A percentile compares a stretch with the other conserved stretches of the same genome.
Conservation (phyloP, 2,329 filamentous ascomycete species). For the Sclerotinia trifoliorum region DNA sequence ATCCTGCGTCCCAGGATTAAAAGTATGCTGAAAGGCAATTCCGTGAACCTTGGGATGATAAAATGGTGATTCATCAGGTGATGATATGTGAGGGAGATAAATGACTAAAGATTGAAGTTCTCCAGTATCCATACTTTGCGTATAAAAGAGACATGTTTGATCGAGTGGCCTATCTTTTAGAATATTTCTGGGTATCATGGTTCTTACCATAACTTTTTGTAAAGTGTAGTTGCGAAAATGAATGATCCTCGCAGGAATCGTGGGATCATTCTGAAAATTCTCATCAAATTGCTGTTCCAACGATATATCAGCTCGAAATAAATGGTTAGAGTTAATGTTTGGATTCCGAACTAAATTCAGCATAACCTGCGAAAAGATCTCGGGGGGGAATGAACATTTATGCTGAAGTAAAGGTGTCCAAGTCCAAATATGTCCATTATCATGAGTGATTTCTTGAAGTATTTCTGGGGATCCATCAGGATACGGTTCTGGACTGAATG, state of each 20-base stretch:
- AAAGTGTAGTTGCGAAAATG: constrained; percentile 50
- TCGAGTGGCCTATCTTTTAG: constrained; percentile 71
- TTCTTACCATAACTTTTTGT: constrained; percentile 68
- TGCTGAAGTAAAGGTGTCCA: constrained; percentile 59
- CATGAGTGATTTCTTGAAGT: constrained; percentile 41
- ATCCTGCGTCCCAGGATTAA: constrained; percentile 45
- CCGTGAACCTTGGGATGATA: constrained; percentile 79
- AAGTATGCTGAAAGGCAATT: constrained; percentile 74
- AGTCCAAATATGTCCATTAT: constrained; percentile 45
- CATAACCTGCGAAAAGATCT: constrained; percentile 66
- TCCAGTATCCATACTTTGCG: constrained; percentile 35
- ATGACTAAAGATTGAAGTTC: constrained; percentile 58
- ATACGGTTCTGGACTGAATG: constrained; percentile 26
- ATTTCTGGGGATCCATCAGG: constrained; percentile 41
- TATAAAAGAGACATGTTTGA: constrained; percentile 79
- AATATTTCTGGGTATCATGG: constrained; percentile 78
- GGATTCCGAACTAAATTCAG: constrained; percentile 74
- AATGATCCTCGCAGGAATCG: constrained; percentile 43
- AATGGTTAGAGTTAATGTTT: constrained; percentile 74
- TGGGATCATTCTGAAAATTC: constrained; percentile 36
- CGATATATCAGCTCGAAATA: constrained; percentile 76
- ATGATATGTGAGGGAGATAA: constrained; percentile 71
- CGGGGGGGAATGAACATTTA: constrained; percentile 60
- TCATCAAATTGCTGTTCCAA: constrained; percentile 48
- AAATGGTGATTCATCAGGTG: constrained; percentile 68